A percentile compares a stretch with the other conserved stretches of the same genome.
These are phyloP conservation scores for Salinomyces thailandicus DNA, from an alignment of 2,329 filamentous ascomycete species.

Conservation along the genomic window DNA sequence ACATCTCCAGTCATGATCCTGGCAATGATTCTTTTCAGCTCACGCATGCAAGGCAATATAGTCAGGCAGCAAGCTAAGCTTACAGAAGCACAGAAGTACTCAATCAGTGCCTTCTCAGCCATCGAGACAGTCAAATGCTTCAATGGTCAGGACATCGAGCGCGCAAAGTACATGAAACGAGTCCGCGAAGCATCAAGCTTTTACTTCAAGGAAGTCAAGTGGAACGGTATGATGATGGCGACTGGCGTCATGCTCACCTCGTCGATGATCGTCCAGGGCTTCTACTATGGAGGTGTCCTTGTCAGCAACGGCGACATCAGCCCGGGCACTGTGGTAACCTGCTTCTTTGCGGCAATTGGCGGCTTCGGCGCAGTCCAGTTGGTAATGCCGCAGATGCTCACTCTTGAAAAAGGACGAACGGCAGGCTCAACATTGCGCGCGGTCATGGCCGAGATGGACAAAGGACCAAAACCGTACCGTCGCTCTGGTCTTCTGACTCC, in stretches of 20 bases:
- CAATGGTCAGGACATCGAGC: constrained; percentile 63
- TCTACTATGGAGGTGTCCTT: constrained; percentile 73
- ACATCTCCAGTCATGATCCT: constrained; percentile 58
- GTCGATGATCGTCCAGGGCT: constrained; percentile 74
- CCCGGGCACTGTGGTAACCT: constrained; percentile 63
- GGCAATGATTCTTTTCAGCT: constrained; percentile 50
- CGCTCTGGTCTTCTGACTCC: constrained; percentile 18
- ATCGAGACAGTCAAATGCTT: constrained; percentile 84
- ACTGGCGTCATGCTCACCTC: constrained; percentile 65
- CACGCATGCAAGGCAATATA: constrained; percentile 55
- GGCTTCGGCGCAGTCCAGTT: constrained; percentile 65
- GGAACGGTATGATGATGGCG: constrained; percentile 61
- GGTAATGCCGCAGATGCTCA: constrained; percentile 64
- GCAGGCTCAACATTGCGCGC: constrained; percentile 55
- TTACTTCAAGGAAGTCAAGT: constrained; percentile 58
- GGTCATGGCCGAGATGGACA: constrained; percentile 30
- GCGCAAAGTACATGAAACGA: constrained; percentile 51
- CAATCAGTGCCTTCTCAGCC: constrained; percentile 56
- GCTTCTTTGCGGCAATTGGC: constrained; percentile 72
- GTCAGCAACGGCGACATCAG: constrained; percentile 49
- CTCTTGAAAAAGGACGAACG: constrained; percentile 67
- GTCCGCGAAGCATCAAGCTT: constrained; percentile 49
- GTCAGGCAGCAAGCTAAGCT: constrained; percentile 58
- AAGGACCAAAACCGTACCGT: constrained; percentile 9
- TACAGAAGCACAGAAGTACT: constrained; percentile 58